Base-by-base conservation (phyloP, 2,329 filamentous ascomycete species). In the Nakataea oryzae region DNA sequence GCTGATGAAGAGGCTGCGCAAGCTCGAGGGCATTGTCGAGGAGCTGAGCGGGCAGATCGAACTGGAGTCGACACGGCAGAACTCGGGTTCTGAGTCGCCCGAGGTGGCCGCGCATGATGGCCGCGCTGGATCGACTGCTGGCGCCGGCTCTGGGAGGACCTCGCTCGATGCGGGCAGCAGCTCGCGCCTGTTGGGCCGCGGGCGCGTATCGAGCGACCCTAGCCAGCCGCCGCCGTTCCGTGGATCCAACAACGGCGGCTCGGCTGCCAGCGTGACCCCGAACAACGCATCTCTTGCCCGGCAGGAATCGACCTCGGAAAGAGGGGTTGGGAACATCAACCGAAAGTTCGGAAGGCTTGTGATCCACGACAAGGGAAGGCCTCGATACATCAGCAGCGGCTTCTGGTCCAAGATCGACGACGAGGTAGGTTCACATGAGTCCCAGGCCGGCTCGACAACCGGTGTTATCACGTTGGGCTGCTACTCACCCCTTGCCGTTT, bases 361-460 rank as follows among this genome's bases (percentile, higher is more conserved):
- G 0, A 75, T 91, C 47, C 87, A 88, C 65, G 87, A 91, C 63
- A 79, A 80, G 62, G 86, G 86, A 54, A 84, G 83, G 63, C 86
- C 84, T 62, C 79, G 87, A 70, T 93, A 92, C 70, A 84, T 93
- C 66, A 90, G 87, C 74, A 90, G 85, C 71, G 87, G 84, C 8
- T 90, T 92, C 69, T 91, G 88, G 88, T 84, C 87, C 26, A 89
- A 84, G 65, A 78, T 93, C 60, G 89, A 86, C 64, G 89, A 91
- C 61, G 88, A 92, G 79, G 86, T 87, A 73, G 67, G 41, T 30
- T 28, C 12, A 3, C 28, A 32, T 61, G 3, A 9, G 14, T n/a
- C n/a, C 24, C n/a, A 24, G 24, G 12, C 32, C 50, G 3, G 26
- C 30, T 61, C 28, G 58, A 17, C 3, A 32, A 14, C n/a, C 30